These are phyloP conservation scores for Sporodiniella umbellata DNA, from an alignment of 371 early-diverging fungal genomes.

Conservation along the genomic window DNA sequence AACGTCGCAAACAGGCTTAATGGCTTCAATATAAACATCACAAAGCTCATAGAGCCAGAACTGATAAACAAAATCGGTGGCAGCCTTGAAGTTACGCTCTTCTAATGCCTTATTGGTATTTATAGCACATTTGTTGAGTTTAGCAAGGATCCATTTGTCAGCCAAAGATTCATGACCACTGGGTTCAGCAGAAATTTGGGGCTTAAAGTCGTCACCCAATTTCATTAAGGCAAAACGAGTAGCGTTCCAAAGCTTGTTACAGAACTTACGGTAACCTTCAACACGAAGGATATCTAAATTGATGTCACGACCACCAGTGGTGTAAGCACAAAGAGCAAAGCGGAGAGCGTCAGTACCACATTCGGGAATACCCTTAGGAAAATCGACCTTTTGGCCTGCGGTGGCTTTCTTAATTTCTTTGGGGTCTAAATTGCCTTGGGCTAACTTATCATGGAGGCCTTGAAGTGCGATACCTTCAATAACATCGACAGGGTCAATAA, in stretches of 20 bases:
- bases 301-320: conserved; percentile 91
- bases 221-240: conserved; percentile 92
- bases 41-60: conserved; percentile 98
- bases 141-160: conserved; percentile 93
- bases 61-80: conserved; percentile 85
- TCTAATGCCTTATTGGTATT: conserved; percentile 77
- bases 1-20: conserved; percentile 83
- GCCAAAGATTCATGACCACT: conserved; percentile 84
- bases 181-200: conserved; percentile 53
- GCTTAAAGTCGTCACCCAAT: conserved; percentile 82
- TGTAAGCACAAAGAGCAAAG: conserved; percentile 95
- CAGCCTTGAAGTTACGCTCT: conserved; percentile 94
- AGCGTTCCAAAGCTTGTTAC: conserved; percentile 99
- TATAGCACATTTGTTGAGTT: conserved; percentile 79
- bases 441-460: conserved; percentile 76
- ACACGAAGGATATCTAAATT: conserved; percentile 97
- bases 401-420: conserved; percentile 89
- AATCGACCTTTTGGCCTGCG: conserved; percentile 89
- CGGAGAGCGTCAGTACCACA: conserved; percentile 99
- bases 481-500: conserved; percentile 98
- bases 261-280: conserved; percentile 98
- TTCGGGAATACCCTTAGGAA: conserved; percentile 97
- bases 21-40: conserved; percentile 95
- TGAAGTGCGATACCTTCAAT: conserved; percentile 91
- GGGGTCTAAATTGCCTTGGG: conserved; percentile 90